Percentiles rank a stretch among this genome's conserved stretches.
phyloP scores from a whole-genome alignment of 2,329 filamentous ascomycete species.

The Dissoconium aciculare region DNA sequence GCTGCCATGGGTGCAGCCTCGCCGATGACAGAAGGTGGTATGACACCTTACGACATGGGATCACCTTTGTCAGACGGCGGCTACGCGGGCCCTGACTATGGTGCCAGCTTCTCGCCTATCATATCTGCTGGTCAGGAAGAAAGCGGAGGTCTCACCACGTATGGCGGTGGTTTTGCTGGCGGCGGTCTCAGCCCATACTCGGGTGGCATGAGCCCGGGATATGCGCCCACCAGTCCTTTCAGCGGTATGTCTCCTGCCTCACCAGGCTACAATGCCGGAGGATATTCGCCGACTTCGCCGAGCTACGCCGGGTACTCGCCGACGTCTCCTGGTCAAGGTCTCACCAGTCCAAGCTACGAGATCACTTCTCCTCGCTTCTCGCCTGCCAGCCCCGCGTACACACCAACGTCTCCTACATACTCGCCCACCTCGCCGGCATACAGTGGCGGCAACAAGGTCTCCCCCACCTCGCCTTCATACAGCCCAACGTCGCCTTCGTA shows the following conservation, averaged over 20 bases:
- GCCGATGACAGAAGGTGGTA: slow-evolving; percentile 54
- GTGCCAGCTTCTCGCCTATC: slow-evolving; percentile 59
- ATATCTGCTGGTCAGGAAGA: slow-evolving; percentile 46
- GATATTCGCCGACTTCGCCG: slow-evolving; percentile 19
- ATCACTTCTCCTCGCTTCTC: slow-evolving; percentile 36
- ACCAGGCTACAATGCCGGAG: slow-evolving; percentile 32
- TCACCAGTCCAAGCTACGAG: slow-evolving; percentile 40
- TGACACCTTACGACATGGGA: slow-evolving; percentile 77
- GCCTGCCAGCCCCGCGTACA: slow-evolving; percentile 32
- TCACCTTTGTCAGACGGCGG: slow-evolving; percentile 48
- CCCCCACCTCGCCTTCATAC: slow-evolving; percentile 47
- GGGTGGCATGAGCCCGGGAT: slow-evolving; percentile 29
- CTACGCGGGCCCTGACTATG: slow-evolving; percentile 45
- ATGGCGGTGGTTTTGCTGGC: slow-evolving; percentile 48
- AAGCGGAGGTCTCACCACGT: slow-evolving; percentile 42
- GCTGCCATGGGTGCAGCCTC: slow-evolving; percentile 61
- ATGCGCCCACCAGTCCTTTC: slow-evolving; percentile 28
- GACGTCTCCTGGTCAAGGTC: slow-evolving; percentile 35
- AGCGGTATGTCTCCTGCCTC: slow-evolving; percentile 58
- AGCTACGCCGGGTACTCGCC: slow-evolving; percentile 18
- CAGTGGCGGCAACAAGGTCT: slow-evolving; percentile 15
- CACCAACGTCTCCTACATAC: slow-evolving; percentile 20
- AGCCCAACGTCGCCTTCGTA: slow-evolving; percentile 61
- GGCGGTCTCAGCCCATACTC: slow-evolving; percentile 54
- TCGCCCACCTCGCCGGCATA: slow-evolving; percentile 25